Evolutionary conservation across 2,329 filamentous ascomycete genomes (phyloP).

Genomic region (Thielaviopsis euricoi): DNA sequence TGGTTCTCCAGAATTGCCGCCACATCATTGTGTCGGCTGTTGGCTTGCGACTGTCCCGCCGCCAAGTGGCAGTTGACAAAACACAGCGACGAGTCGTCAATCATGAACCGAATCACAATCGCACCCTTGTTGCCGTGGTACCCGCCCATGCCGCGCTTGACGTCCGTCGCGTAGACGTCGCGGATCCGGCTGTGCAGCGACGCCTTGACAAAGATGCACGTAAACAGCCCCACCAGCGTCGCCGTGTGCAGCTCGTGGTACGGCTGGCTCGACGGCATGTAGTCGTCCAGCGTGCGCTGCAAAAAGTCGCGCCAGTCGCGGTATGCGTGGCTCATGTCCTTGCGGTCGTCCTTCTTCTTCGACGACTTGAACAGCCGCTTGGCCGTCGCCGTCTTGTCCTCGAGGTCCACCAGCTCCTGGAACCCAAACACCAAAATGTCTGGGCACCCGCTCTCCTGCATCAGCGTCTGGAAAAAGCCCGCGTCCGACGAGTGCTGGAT

Average conservation of each 20-base stretch:
- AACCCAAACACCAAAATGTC: slow-evolving; percentile 94
- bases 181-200: slow-evolving; percentile 60
- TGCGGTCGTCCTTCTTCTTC: slow-evolving; percentile 75
- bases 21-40: slow-evolving; percentile 81
- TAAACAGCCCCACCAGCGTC: slow-evolving; percentile 81
- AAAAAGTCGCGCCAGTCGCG: slow-evolving; percentile 91
- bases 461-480: slow-evolving; percentile 63
- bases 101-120: slow-evolving; percentile 73
- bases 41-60: slow-evolving; percentile 80
- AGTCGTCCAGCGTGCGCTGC: slow-evolving; percentile 64
- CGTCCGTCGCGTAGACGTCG: slow-evolving; percentile 61
- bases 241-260: slow-evolving; percentile 82
- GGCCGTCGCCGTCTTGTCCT: slow-evolving; percentile 95
- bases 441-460: slow-evolving; percentile 60
- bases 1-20: slow-evolving; percentile 72
- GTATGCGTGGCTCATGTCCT: slow-evolving; percentile 92
- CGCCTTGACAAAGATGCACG: slow-evolving; percentile 84
- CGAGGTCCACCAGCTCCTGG: slow-evolving; percentile 93
- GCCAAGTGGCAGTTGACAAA: slow-evolving; percentile 96
- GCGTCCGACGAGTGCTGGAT: slow-evolving; percentile 57
- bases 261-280: slow-evolving; percentile 56
- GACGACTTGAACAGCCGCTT: slow-evolving; percentile 49
- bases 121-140: slow-evolving; percentile 94
- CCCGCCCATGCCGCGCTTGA: slow-evolving; percentile 93
- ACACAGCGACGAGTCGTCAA: slow-evolving; percentile 89